Conservation (phyloP, 148 eudicot genomes). For the Bassia scoparia region DNA sequence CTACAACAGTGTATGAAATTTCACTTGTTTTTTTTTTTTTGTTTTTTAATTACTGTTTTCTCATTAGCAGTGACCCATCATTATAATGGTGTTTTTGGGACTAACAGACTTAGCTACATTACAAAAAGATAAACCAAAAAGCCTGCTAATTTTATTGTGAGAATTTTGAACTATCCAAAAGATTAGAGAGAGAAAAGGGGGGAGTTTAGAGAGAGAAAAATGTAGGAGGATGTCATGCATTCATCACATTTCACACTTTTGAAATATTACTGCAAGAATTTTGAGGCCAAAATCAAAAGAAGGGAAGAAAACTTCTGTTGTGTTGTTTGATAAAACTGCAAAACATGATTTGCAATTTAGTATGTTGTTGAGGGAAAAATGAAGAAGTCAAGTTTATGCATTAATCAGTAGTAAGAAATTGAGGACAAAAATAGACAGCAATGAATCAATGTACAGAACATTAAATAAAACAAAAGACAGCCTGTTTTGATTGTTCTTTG, state of each 20-base stretch:
- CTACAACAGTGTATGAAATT: too few relatives aligned
- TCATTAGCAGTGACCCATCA: conserved; percentile 41
- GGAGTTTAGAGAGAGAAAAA: background rate
- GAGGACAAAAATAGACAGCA: conserved; percentile 35
- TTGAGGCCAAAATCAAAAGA: too few relatives aligned
- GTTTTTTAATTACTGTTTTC: conserved; percentile 14
- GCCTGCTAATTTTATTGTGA: conserved; percentile 21
- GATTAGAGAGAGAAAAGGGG: background rate
- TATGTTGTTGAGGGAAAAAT: background rate
- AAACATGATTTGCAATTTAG: conserved; percentile 11
- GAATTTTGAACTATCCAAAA: conserved; percentile 19
- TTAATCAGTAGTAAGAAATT: conserved; percentile 28
- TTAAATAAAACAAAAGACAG: conserved; percentile 39
- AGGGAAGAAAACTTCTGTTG: too few relatives aligned
- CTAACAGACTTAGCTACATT: conserved; percentile 29
- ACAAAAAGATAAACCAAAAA: conserved; percentile 32
- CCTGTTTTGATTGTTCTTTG: conserved; percentile 36
- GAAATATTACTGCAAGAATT: background rate
- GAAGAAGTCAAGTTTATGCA: conserved; percentile 11
- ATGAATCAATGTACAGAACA: conserved; percentile 35
- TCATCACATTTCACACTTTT: background rate
- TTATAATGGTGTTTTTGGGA: conserved; percentile 39
- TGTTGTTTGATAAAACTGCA: background rate
- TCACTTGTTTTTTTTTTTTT: background rate
- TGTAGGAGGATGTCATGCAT: conserved; percentile 21